Percentiles rank a stretch among this genome's conserved stretches.
phyloP scores from a whole-genome alignment of 768 basidiomycete species.

The Myochromella boudieri region DNA sequence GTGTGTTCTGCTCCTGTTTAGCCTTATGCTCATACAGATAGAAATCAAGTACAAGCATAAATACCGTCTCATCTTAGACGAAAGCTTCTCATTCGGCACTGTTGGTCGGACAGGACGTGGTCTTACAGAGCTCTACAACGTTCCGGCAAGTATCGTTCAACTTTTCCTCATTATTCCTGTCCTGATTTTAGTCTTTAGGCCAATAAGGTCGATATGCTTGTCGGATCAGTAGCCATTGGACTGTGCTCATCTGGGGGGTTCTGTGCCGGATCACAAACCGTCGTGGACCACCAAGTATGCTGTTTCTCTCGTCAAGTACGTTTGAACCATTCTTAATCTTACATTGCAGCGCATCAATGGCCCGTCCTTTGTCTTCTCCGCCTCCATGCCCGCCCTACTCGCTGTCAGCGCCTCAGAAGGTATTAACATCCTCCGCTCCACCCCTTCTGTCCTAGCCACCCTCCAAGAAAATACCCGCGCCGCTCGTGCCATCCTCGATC shows the following conservation, averaged over 20 bases:
- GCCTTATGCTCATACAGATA: conserved; percentile 48
- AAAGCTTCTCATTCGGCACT: conserved; percentile 89
- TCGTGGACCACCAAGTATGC: conserved; percentile 84
- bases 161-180: background rate
- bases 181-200: conserved; percentile 46
- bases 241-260: conserved; percentile 89
- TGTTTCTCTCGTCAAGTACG: background rate
- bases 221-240: conserved; percentile 85
- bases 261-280: conserved; percentile 83
- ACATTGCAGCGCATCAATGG: conserved; percentile 84
- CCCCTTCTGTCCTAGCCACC: conserved; percentile 70
- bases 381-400: conserved; percentile 88
- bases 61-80: conserved; percentile 92
- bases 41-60: conserved; percentile 96
- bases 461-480: conserved; percentile 81
- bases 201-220: conserved; percentile 89
- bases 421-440: conserved; percentile 73
- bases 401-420: conserved; percentile 87
- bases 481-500: conserved; percentile 80
- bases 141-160: conserved; percentile 60
- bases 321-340: background rate
- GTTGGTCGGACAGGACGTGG: conserved; percentile 94
- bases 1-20: background rate
- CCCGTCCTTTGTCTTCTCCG: conserved; percentile 93
- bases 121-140: conserved; percentile 91